phyloP scores from a whole-genome alignment of 352 stramenopile species.

The Plasmopara halstedii region DNA sequence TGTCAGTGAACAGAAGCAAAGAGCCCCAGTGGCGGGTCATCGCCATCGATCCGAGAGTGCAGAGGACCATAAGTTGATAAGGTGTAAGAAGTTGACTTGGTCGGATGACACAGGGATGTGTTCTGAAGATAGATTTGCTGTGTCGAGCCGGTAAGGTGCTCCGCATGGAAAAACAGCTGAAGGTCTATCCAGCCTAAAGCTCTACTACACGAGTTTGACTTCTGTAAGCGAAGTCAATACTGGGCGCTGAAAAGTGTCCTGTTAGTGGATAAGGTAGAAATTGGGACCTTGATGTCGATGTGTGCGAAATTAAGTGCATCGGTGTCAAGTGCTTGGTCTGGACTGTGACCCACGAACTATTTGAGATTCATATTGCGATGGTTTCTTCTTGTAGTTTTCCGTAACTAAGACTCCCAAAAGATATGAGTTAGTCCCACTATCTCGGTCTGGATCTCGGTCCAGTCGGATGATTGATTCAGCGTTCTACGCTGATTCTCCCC shows the following conservation, averaged over 20 bases:
- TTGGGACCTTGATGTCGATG: background rate
- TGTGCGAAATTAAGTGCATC: background rate
- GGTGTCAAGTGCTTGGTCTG: background rate
- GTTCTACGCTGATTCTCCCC: no score
- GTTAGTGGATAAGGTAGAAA: background rate
- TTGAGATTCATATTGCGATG: background rate
- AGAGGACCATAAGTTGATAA: no score
- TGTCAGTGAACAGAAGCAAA: no score
- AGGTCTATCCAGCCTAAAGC: background rate
- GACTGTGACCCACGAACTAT: background rate
- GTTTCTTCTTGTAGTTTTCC: no score
- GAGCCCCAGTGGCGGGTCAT: no score
- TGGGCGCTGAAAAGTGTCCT: background rate
- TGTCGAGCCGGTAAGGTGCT: background rate
- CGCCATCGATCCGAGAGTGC: no score
- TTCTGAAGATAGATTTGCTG: background rate
- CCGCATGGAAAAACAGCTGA: background rate
- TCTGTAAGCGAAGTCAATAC: background rate
- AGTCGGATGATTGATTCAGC: no score
- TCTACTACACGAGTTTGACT: background rate
- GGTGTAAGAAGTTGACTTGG: no score
- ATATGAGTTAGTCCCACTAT: no score
- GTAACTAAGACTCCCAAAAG: background rate
- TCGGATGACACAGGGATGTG: background rate
- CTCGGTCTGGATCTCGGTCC: no score